Conservation (phyloP, 2,329 filamentous ascomycete genomes). For the Penicillium hordei region DNA sequence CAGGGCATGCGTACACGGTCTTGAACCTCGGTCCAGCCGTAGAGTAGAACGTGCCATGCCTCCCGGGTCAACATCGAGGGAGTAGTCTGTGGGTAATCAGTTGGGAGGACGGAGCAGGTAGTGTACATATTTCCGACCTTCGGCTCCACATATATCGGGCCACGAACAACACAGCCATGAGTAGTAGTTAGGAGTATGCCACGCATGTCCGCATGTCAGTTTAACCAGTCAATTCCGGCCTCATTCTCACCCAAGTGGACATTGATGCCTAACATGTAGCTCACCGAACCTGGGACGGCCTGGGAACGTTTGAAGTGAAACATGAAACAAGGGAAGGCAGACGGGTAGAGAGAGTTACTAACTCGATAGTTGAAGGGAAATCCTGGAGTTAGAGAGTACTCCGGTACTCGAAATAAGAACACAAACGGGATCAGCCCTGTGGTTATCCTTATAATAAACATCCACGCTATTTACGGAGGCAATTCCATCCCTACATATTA, state of each 20-base stretch:
- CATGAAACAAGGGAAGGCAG: neutral
- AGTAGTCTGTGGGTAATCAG: neutral
- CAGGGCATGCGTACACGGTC: conserved; percentile 15
- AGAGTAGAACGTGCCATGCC: neutral
- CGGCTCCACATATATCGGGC: neutral
- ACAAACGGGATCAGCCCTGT: neutral
- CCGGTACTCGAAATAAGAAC: neutral
- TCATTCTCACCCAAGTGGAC: neutral
- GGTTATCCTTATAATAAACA: neutral
- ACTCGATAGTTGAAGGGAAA: neutral
- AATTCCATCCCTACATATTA: neutral
- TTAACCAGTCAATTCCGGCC: neutral
- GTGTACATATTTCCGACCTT: neutral
- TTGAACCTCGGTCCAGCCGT: conserved; percentile 6
- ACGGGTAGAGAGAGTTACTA: neutral
- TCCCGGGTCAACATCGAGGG: neutral
- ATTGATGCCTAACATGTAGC: neutral
- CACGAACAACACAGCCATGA: neutral
- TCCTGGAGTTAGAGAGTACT: too few species aligned
- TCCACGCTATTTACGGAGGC: neutral
- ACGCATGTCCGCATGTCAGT: neutral
- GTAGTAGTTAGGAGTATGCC: neutral
- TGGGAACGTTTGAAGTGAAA: neutral
- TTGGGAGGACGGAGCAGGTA: neutral
- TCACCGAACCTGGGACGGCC: neutral